Evolutionary conservation across 495 filamentous ascomycete species (phyloP), one percentile per base, ranked within the genome.

Genomic region (Aspergillus taichungensis): DNA sequence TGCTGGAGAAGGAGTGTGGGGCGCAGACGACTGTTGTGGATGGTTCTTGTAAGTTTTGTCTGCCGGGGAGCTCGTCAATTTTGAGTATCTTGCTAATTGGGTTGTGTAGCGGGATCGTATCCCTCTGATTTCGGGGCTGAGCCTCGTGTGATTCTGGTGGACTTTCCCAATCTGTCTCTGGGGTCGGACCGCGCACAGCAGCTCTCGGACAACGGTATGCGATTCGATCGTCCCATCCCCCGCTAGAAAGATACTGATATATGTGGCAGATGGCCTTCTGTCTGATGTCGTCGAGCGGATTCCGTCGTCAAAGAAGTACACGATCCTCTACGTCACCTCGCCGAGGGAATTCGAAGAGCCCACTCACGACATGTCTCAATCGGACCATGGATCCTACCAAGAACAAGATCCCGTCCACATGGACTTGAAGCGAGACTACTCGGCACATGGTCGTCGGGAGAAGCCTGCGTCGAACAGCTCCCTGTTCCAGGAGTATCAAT

Each of bases 401-500:
- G 66, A 74, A 53, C 64, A 72, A 27, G 66, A 71, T 8, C 50
- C 67, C 1, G 14, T 75, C 14, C 79, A 78, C 51, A 72, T 71
- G 61, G 79, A 82, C 5, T 59, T 84, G 40, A 83, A 79, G 62
- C 77, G 74, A 37, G 78, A 83, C 56, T 56, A 60, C 57, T 62
- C 62, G 41, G 63, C 59, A 1, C 50, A 64, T 24, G 50, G 56
- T 34, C 46, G 40, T 5, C 40, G 46, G 12, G 64, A 62, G n/a
- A 50, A 56, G 10, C 53, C 59, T 29, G 53, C 62, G 6, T 59
- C 52, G 7, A 59, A 62, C 27, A 64, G 69, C 13, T 82, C 86
- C 30, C 65, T 98, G 37, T 98, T 98, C 57, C 80, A 90, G 63
- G 83, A 83, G 56, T 98, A 98, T 60, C 83, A 92, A 59, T 96